Conservation (phyloP, 352 stramenopile genomes). For the Globisporangium viniferum region DNA sequence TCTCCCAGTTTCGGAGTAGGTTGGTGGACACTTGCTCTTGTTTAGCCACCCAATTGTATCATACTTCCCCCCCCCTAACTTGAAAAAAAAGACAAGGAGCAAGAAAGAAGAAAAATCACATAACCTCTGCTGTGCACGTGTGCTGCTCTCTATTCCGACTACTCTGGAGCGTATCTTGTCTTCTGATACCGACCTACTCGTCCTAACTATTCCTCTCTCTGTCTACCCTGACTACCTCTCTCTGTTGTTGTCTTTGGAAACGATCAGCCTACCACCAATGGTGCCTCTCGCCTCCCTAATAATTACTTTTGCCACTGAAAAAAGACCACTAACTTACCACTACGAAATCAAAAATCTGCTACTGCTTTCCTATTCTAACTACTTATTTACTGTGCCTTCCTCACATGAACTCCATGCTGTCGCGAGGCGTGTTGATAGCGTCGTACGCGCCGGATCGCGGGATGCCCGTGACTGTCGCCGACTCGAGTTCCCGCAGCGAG, state of each 20-base stretch:
- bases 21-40: background rate
- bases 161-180: background rate
- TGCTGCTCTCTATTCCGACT: background rate
- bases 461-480: slow-evolving; percentile 20
- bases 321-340: background rate
- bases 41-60: slow-evolving; percentile 11
- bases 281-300: background rate
- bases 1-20: background rate
- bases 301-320: background rate
- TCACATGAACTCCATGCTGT: slow-evolving; percentile 5
- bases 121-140: background rate
- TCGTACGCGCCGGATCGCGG: background rate
- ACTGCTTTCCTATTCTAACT: background rate
- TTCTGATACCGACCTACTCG: background rate
- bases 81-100: background rate
- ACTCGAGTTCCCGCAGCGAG: slow-evolving; percentile 18
- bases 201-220: background rate
- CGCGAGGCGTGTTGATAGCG: slow-evolving; percentile 9
- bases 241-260: background rate
- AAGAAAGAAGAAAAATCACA: background rate
- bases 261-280: background rate
- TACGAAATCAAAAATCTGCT: background rate
- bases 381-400: background rate
- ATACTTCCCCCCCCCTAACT: background rate
- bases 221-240: background rate